A percentile compares a stretch with the other conserved stretches of the same genome.
These are phyloP conservation scores for Stachybotrys chartarum DNA, from an alignment of 2,329 filamentous ascomycete genomes.

Conservation along the genomic window DNA sequence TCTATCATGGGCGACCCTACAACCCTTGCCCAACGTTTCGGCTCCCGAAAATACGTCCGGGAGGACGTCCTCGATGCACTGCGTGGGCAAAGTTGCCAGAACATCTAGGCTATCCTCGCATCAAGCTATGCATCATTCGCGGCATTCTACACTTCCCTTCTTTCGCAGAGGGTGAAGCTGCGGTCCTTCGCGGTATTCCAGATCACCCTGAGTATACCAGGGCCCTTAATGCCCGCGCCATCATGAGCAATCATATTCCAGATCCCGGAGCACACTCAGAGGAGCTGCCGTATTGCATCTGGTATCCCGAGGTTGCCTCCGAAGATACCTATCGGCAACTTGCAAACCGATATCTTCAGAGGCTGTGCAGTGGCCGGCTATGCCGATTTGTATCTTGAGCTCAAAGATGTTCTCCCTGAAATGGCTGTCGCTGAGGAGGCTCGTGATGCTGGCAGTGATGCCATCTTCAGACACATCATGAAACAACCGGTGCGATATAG, in stretches of 20 bases:
- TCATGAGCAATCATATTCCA: constrained; percentile 28
- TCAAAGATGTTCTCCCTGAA: constrained; percentile 26
- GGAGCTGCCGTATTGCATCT: constrained; percentile 32
- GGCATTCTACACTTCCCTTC: constrained; percentile 2
- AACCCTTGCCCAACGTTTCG: background rate
- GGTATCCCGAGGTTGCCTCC: constrained; percentile 26
- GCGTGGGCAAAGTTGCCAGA: constrained; percentile 1
- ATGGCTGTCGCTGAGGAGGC: constrained; percentile 31
- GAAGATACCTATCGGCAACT: constrained; percentile 28
- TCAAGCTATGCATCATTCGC: constrained; percentile 1
- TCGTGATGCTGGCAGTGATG: constrained; percentile 14
- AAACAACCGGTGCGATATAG: constrained; percentile 13
- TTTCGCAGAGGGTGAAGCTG: constrained; percentile 2
- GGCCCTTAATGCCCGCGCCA: constrained; percentile 21
- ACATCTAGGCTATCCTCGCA: background rate
- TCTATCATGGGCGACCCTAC: no score
- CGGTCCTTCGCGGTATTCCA: background rate
- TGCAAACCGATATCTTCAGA: constrained; percentile 20
- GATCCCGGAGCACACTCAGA: constrained; percentile 7
- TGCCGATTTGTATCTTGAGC: constrained; percentile 22
- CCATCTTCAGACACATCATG: constrained; percentile 24
- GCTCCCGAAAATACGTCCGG: background rate
- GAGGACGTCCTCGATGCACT: background rate
- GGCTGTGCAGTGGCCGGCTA: constrained; percentile 32
- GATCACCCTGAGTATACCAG: constrained; percentile 1